Evolutionary conservation across 2,329 filamentous ascomycete species (phyloP), one percentile per base, ranked within the genome.

Genomic region (Davidsoniella virescens): DNA sequence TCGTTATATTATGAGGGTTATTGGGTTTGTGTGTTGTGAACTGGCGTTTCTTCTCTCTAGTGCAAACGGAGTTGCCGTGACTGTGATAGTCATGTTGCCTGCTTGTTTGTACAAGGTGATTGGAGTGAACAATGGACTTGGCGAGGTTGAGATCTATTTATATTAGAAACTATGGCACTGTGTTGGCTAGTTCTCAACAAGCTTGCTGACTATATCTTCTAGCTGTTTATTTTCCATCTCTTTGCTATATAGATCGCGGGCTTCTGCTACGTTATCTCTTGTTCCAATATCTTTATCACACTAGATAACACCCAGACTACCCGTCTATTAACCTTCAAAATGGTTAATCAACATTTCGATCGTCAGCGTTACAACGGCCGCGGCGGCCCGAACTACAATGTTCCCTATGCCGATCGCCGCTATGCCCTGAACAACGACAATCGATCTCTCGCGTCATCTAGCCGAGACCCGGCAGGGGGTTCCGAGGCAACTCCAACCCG

Each of bases 401-500:
- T 36, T n/a, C 57, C 61, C 50, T 59, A 60, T 38, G 45, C 61
- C 18, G 65, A 69, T 12, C 63, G 65, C 16, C 65, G 66, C 44
- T 63, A 59, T 51, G 62, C 62, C 47, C 58, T 56, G 64, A 67
- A 51, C 55, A 57, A 39, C 58, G 64, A 54, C 61, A n/a, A 54
- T 60, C 41, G 26, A 7, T 16, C 26, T 26, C n/a, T 49, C 7
- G 23, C 42, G 8, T 44, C 51, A 6, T 16, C 50, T 6, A 65
- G 60, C 41, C 41, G 26, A 44, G 18, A 23, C 9, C 14, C 18
- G 37, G 33, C 9, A n/a, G 33, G 16, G 14, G 26, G 25, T 12
- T 18, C 44, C 1, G 67, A 72, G 9, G 60, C 64, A 7, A 58
- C 66, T 1, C 66, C 69, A 10, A 70, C 73, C 53, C 65, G 74